A percentile compares a stretch with the other conserved stretches of the same genome.
These are phyloP conservation scores for Dalbergia oliveri DNA, from an alignment of 306 rosid genomes.

Conservation along the genomic window DNA sequence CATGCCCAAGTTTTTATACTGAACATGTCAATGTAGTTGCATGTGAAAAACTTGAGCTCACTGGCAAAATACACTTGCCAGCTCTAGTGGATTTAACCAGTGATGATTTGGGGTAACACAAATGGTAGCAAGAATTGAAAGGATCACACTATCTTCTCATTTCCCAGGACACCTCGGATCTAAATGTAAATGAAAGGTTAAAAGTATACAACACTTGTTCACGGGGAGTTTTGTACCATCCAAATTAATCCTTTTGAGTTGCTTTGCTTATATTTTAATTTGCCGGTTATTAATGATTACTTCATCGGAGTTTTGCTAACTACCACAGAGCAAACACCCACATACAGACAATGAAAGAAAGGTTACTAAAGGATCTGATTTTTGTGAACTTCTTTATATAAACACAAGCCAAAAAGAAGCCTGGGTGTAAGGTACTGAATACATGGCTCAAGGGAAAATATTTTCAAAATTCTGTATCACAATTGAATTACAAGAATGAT, in stretches of 20 bases:
- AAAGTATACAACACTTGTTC: neutral
- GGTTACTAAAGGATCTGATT: conserved; percentile 6
- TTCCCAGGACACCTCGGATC: neutral
- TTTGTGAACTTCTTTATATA: conserved; percentile 43
- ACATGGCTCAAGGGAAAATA: conserved; percentile 40
- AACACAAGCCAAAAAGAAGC: conserved; percentile 41
- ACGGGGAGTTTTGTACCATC: neutral
- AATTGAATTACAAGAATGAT: conserved; percentile 44
- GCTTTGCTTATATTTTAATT: conserved; percentile 37
- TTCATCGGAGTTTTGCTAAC: conserved; percentile 6
- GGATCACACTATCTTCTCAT: conserved; percentile 15
- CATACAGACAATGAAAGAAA: neutral
- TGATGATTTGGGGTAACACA: neutral
- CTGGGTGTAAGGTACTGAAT: conserved; percentile 35
- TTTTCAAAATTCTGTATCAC: conserved; percentile 47
- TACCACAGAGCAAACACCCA: neutral
- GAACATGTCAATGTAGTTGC: neutral
- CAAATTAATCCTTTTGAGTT: conserved; percentile 10
- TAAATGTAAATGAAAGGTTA: neutral
- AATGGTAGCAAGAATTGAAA: conserved; percentile 7
- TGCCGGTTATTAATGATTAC: neutral
- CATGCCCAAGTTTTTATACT: conserved; percentile 19
- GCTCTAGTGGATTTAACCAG: neutral
- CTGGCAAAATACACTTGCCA: neutral
- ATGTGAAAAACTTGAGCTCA: neutral